phyloP scores from a whole-genome alignment of 2,329 filamentous ascomycete genomes.

The Didymella keratinophila region DNA sequence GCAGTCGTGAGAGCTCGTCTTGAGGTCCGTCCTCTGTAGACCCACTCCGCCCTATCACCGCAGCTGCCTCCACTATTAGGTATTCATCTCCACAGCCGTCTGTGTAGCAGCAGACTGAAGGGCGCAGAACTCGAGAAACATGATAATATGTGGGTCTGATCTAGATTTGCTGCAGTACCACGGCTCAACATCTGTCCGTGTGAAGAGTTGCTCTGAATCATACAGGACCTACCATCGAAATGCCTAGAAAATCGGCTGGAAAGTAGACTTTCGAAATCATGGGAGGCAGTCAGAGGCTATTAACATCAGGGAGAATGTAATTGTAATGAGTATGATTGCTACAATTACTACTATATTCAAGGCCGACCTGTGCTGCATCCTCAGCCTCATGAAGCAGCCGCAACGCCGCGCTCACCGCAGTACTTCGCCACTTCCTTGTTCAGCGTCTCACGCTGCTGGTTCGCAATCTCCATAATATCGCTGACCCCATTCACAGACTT shows the following conservation, averaged over 20 bases:
- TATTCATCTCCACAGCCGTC: background rate
- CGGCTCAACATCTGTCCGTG: slow-evolving; percentile 7
- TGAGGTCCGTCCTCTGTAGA: background rate
- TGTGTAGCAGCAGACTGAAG: slow-evolving; percentile 2
- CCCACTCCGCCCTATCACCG: slow-evolving; percentile 6
- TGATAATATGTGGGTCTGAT: background rate
- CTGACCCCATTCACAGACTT: slow-evolving; percentile 58
- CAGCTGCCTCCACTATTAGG: background rate
- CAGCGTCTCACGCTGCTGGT: slow-evolving; percentile 70
- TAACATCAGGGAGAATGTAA: too few relatives aligned
- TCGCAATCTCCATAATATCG: slow-evolving; percentile 72
- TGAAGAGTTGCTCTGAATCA: background rate
- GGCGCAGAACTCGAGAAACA: slow-evolving; percentile 8
- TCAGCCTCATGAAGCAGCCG: slow-evolving; percentile 30
- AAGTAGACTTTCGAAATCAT: too few relatives aligned
- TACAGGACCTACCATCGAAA: too few relatives aligned
- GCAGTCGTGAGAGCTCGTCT: slow-evolving; percentile 2
- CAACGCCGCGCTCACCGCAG: slow-evolving; percentile 67
- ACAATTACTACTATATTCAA: too few relatives aligned
- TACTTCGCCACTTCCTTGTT: slow-evolving; percentile 79
- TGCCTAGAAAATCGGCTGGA: too few relatives aligned
- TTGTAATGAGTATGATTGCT: too few relatives aligned
- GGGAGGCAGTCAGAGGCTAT: too few relatives aligned
- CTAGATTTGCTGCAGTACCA: background rate
- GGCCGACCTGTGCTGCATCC: too few relatives aligned